A percentile compares a stretch with the other conserved stretches of the same genome.
Conservation (phyloP, 176 grass and related monocot genomes). For the Thalia dealbata region DNA sequence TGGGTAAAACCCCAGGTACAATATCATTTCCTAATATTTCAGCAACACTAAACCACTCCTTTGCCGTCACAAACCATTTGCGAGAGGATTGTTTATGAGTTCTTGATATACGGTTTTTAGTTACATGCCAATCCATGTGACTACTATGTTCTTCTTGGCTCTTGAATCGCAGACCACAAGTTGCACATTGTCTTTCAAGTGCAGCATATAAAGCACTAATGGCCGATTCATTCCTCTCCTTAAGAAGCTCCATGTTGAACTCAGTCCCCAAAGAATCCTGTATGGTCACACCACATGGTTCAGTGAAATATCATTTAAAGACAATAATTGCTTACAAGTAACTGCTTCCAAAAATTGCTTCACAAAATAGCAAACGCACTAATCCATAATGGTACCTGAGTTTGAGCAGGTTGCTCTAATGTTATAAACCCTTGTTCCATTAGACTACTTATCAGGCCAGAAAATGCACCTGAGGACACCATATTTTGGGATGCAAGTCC, state of each 20-base stretch:
- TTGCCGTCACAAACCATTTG: constrained; percentile 79
- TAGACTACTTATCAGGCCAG: constrained; percentile 76
- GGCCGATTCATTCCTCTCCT: constrained; percentile 48
- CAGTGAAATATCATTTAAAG: constrained; percentile 18
- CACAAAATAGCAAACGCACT: not conserved
- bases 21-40: constrained; percentile 75
- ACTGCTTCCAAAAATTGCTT: too few relatives aligned
- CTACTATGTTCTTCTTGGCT: constrained; percentile 79
- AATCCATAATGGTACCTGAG: constrained; percentile 37
- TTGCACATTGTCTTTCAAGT: constrained; percentile 84
- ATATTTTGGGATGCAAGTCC: constrained; percentile 40
- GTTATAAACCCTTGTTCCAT: constrained; percentile 77
- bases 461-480: constrained; percentile 30
- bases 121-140: constrained; percentile 99
- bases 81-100: constrained; percentile 82
- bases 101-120: constrained; percentile 87
- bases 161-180: constrained; percentile 90
- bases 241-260: constrained; percentile 70
- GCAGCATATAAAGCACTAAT: constrained; percentile 76
- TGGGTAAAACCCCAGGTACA: constrained; percentile 61
- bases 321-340: not conserved
- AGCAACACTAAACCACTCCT: constrained; percentile 85
- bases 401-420: constrained; percentile 31
- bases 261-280: constrained; percentile 61
- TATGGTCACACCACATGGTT: constrained; percentile 8